These are phyloP conservation scores for Suillus bovinus DNA, from an alignment of 768 basidiomycete genomes.

Conservation along the genomic window DNA sequence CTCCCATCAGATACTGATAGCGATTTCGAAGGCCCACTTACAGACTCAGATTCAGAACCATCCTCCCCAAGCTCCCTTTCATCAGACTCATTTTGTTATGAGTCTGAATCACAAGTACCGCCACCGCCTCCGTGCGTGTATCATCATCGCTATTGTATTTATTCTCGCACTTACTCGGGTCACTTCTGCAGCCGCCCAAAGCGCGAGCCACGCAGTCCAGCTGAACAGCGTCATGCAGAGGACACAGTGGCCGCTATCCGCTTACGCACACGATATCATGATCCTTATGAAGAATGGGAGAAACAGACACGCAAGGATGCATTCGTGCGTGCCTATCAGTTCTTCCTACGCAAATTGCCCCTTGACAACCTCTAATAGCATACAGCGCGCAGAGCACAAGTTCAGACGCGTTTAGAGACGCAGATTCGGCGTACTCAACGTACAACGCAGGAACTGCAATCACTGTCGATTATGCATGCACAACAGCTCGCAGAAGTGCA, in stretches of 20 bases:
- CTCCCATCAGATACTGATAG: slow-evolving; percentile 50
- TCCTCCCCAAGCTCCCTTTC: slow-evolving; percentile 28
- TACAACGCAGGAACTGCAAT: slow-evolving; percentile 22
- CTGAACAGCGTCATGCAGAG: slow-evolving; percentile 39
- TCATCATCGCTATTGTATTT: slow-evolving; percentile 5
- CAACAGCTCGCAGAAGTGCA: slow-evolving; percentile 57
- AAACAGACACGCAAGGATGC: slow-evolving; percentile 48
- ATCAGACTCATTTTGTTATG: slow-evolving; percentile 42
- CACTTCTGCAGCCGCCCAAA: slow-evolving; percentile 19
- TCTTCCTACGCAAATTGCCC: background rate
- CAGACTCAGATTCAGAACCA: slow-evolving; percentile 38
- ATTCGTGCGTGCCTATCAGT: slow-evolving; percentile 33
- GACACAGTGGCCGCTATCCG: slow-evolving; percentile 50
- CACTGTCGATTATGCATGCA: slow-evolving; percentile 42
- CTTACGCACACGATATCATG: slow-evolving; percentile 42
- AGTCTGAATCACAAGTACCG: slow-evolving; percentile 45
- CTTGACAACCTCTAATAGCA: slow-evolving; percentile 28
- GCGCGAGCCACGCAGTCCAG: slow-evolving; percentile 24
- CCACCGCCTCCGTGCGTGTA: slow-evolving; percentile 35
- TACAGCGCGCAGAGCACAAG: slow-evolving; percentile 38
- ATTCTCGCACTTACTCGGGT: background rate
- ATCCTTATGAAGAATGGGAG: slow-evolving; percentile 54
- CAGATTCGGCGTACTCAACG: slow-evolving; percentile 13
- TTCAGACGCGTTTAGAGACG: slow-evolving; percentile 21
- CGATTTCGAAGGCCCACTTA: slow-evolving; percentile 31